Percentiles rank a stretch among this genome's conserved stretches.
phyloP scores from a whole-genome alignment of 768 basidiomycete species.

The Pleurotus tuoliensis region DNA sequence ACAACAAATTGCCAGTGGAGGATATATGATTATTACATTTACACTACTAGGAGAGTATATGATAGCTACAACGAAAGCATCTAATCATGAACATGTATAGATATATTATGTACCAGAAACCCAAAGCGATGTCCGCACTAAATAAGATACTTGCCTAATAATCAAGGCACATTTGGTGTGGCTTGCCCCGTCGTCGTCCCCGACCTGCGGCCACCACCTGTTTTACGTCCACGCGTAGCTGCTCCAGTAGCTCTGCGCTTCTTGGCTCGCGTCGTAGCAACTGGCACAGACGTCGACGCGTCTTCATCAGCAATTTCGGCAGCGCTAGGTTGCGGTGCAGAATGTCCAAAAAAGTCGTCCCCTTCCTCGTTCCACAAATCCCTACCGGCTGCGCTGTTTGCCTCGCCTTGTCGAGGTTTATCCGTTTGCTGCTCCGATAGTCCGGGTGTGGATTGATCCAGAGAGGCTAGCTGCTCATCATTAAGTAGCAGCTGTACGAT shows the following conservation, averaged over 20 bases:
- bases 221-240: conserved; percentile 33
- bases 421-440: conserved; percentile 27
- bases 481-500: conserved; percentile 93
- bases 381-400: conserved; percentile 36
- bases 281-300: conserved; percentile 23
- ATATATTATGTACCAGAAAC: conserved; percentile 4
- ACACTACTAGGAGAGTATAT: neutral
- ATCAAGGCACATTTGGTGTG: conserved; percentile 9
- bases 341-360: conserved; percentile 79
- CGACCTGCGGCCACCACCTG: conserved; percentile 31
- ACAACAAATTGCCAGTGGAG: neutral
- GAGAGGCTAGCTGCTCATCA: conserved; percentile 84
- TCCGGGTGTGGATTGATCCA: conserved; percentile 45
- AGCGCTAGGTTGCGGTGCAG: conserved; percentile 23
- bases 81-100: conserved; percentile 5
- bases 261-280: conserved; percentile 34
- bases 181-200: conserved; percentile 8
- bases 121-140: conserved; percentile 4
- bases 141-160: neutral
- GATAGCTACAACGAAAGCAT: conserved; percentile 5
- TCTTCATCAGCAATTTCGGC: conserved; percentile 36
- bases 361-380: conserved; percentile 87
- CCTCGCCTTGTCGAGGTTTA: conserved; percentile 25
- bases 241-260: conserved; percentile 35
- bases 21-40: neutral